Evolutionary conservation across 2,329 filamentous ascomycete genomes (phyloP), one percentile per base, ranked within the genome.

Genomic region (Colletotrichum chrysophilum): DNA sequence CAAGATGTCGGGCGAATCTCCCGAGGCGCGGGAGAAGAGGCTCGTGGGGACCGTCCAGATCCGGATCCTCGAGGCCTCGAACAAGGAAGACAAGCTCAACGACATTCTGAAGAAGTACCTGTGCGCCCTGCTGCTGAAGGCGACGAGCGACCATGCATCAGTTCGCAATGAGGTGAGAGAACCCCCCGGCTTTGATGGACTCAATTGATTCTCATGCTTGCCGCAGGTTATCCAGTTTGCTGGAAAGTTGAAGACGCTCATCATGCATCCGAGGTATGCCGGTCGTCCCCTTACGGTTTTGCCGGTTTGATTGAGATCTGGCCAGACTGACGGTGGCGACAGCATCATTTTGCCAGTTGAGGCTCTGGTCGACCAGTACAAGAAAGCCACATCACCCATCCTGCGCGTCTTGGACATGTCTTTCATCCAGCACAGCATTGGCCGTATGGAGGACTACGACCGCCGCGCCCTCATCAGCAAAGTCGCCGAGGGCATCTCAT

Each of bases 321-420:
- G 67, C 60, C 60, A 56, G 69, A 70, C 74, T 76, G 71, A 76
- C 74, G 18, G 71, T 67, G 24, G 21, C 12, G 24, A 77, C 77
- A 90, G 90, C 65, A 92, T 98, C 78, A 89, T 96, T 70, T 88
- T 99, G 7, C 97, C 97, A 0, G 96, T 98, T 14, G 90, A 92
- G n/a, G 92, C 93, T 18, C 89, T 99, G 21, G 85, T 98, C 70
- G 93, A 96, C 79, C 97, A 98, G 83, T 98, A 98, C 88, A 98
- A 97, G 84, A 91, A 76, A 30, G 92, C 91, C 48, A 88, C 92
- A 52, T 93, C 93, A 14, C 88, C 93, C 1, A 88, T 98, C 48
- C 92, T 99, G 78, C 93, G 95, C 77, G 95, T 98, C 82, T 94
- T 98, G 79, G 96, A 98, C 84, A 87, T 98, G 55, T 89, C 94